phyloP scores from a whole-genome alignment of 805 yeast genomes.

The Monosporozyma unispora region DNA sequence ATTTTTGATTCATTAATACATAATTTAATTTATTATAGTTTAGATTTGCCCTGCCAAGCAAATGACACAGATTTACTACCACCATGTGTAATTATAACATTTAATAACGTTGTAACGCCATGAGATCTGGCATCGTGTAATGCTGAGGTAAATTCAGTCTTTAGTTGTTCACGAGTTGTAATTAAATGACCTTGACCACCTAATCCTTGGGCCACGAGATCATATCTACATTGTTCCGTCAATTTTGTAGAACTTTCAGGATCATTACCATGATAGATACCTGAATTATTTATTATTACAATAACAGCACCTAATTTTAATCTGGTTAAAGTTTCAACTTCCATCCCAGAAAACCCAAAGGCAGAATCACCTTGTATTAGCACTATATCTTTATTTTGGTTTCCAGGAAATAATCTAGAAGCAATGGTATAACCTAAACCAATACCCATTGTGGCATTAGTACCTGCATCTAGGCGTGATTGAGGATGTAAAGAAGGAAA shows the following conservation, averaged over 20 bases:
- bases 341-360: slow-evolving; percentile 66
- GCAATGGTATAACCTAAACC: slow-evolving; percentile 66
- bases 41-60: slow-evolving; percentile 55
- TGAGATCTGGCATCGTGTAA: slow-evolving; percentile 21
- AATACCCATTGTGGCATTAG: slow-evolving; percentile 72
- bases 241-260: slow-evolving; percentile 43
- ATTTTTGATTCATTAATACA: background rate
- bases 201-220: slow-evolving; percentile 43
- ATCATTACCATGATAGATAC: slow-evolving; percentile 55
- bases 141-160: slow-evolving; percentile 30
- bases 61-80: slow-evolving; percentile 46
- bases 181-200: slow-evolving; percentile 50
- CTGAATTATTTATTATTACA: slow-evolving; percentile 64
- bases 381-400: slow-evolving; percentile 38
- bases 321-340: slow-evolving; percentile 60
- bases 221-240: slow-evolving; percentile 48
- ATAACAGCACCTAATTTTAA: slow-evolving; percentile 44
- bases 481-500: slow-evolving; percentile 47
- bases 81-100: slow-evolving; percentile 56
- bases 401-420: slow-evolving; percentile 35
- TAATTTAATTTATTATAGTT: background rate
- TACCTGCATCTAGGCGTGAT: slow-evolving; percentile 59
- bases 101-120: slow-evolving; percentile 39
- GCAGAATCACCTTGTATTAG: slow-evolving; percentile 73
- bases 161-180: slow-evolving; percentile 34